Percentiles rank a stretch among this genome's conserved stretches.
These are phyloP conservation scores for Penicillium corylophilum DNA, from an alignment of 2,329 filamentous ascomycete genomes.

Conservation along the genomic window DNA sequence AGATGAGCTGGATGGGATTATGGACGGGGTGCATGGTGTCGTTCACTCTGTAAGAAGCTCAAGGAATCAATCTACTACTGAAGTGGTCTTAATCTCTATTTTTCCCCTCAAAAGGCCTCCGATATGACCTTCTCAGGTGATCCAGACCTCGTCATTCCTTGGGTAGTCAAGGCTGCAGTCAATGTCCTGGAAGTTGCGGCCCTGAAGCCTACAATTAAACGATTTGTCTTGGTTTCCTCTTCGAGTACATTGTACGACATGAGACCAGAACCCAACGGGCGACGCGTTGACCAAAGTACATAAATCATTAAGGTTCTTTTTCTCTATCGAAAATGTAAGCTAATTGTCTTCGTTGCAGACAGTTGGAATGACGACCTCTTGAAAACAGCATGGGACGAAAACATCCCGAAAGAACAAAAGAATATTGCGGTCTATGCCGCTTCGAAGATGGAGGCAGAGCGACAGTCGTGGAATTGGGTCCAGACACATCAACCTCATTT, in stretches of 20 bases:
- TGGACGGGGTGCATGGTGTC: slow-evolving; percentile 37
- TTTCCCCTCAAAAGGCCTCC: slow-evolving; percentile 7
- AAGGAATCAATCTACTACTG: neutral
- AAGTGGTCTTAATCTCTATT: neutral
- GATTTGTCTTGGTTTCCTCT: slow-evolving; percentile 11
- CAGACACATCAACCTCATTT: slow-evolving; percentile 46
- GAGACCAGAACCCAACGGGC: slow-evolving; percentile 7
- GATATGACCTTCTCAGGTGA: slow-evolving; percentile 36
- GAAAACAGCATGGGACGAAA: slow-evolving; percentile 33
- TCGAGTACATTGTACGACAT: neutral
- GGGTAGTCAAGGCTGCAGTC: slow-evolving; percentile 39
- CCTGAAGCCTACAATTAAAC: slow-evolving; percentile 6
- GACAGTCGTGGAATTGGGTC: slow-evolving; percentile 49
- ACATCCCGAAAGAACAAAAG: slow-evolving; percentile 25
- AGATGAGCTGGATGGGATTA: slow-evolving; percentile 41
- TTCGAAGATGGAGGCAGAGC: slow-evolving; percentile 50
- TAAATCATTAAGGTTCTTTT: neutral
- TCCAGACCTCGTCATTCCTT: slow-evolving; percentile 46
- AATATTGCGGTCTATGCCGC: slow-evolving; percentile 30
- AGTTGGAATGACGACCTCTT: slow-evolving; percentile 25
- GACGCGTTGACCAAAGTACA: slow-evolving; percentile 7
- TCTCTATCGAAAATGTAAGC: neutral
- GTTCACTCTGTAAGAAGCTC: slow-evolving; percentile 19
- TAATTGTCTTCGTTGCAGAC: slow-evolving; percentile 5
- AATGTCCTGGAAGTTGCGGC: slow-evolving; percentile 34